Evolutionary conservation across 768 basidiomycete species (phyloP).

Genomic region (Coprinopsis strossmayeri): DNA sequence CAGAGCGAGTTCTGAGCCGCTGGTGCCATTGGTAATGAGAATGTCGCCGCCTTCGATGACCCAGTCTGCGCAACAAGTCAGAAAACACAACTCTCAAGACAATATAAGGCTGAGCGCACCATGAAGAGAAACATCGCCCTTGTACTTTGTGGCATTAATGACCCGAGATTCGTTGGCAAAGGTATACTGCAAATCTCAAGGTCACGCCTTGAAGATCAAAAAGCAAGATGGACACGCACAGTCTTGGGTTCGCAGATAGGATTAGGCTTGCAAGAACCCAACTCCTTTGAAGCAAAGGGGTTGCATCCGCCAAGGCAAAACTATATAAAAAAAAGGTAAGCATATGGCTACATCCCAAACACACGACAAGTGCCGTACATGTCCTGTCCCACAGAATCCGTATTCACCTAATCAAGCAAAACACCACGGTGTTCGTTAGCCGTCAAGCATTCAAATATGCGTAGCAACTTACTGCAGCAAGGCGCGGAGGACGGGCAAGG

Average conservation of each 20-base stretch:
- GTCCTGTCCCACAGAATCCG: constrained; percentile 43
- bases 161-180: constrained; percentile 64
- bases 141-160: constrained; percentile 59
- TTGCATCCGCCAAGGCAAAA: constrained; percentile 88
- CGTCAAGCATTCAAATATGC: not conserved
- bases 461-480: constrained; percentile 43
- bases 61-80: constrained; percentile 45
- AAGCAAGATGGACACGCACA: constrained; percentile 15
- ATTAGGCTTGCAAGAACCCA: constrained; percentile 62
- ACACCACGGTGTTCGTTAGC: constrained; percentile 2
- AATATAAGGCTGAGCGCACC: not conserved
- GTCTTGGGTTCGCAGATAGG: constrained; percentile 60
- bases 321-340: constrained; percentile 29
- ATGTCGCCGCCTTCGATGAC: constrained; percentile 61
- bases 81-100: not conserved
- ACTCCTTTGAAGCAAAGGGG: constrained; percentile 57
- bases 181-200: constrained; percentile 36
- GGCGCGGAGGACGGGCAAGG: constrained; percentile 39
- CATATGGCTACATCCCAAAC: not conserved
- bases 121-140: constrained; percentile 9
- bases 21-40: constrained; percentile 53
- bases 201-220: not conserved
- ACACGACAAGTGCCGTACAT: constrained; percentile 24
- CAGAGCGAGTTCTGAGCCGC: constrained; percentile 58
- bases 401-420: constrained; percentile 34